Evolutionary conservation across 2,329 filamentous ascomycete species (phyloP).

Genomic region (Aspergillaceae sp.): DNA sequence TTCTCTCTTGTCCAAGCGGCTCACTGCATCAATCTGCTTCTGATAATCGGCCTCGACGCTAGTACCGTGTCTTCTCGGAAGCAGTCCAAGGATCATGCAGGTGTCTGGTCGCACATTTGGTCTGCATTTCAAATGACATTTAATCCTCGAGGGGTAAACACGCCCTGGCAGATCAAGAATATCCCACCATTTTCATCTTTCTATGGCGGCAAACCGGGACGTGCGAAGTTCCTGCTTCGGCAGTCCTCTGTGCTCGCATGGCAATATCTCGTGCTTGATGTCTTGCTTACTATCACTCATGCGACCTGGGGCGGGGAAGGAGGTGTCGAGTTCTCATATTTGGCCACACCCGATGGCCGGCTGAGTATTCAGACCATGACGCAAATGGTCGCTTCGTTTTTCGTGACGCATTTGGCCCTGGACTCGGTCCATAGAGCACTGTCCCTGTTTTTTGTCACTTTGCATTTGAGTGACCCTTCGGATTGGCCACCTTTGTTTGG

Average conservation of each 20-base stretch:
- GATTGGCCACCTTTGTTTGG: conserved; percentile 19
- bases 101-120: conserved; percentile 4
- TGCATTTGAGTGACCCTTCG: conserved; percentile 6
- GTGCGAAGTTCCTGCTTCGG: conserved; percentile 10
- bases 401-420: conserved; percentile 10
- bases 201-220: conserved; percentile 4
- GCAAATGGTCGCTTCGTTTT: conserved; percentile 9
- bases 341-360: conserved; percentile 1
- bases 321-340: not conserved
- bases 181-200: conserved; percentile 4
- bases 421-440: conserved; percentile 12
- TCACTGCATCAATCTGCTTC: not conserved
- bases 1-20: not conserved
- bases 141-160: conserved; percentile 13
- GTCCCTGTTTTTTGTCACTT: conserved; percentile 13
- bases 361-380: conserved; percentile 7
- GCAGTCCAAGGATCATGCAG: not conserved
- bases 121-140: conserved; percentile 2
- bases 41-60: not conserved
- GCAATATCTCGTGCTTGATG: conserved; percentile 14
- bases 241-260: conserved; percentile 13
- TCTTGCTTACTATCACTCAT: not conserved
- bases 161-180: conserved; percentile 15
- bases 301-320: not conserved
- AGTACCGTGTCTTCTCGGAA: not conserved